Evolutionary conservation across 345 rosid genomes (phyloP).

Genomic region (Psidium friedrichsthalianum): DNA sequence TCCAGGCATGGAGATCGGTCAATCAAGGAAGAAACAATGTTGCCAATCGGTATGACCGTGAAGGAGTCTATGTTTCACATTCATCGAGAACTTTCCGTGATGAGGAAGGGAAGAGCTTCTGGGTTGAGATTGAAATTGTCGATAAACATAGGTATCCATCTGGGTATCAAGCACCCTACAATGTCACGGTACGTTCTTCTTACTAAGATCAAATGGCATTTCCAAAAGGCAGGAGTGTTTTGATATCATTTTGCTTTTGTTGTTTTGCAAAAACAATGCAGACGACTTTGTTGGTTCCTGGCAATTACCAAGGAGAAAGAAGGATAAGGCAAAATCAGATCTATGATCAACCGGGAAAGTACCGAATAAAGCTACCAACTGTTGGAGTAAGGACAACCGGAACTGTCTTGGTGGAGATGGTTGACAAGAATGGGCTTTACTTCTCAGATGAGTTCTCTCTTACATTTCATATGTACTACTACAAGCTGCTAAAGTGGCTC

Average conservation of each 20-base stretch:
- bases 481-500: conserved; percentile 94
- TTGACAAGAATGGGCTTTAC: conserved; percentile 78
- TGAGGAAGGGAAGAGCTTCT: conserved; percentile 96
- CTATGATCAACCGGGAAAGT: conserved; percentile 62
- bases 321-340: conserved; percentile 58
- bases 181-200: conserved; percentile 72
- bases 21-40: conserved; percentile 92
- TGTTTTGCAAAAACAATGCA: conserved; percentile 18
- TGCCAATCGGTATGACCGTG: conserved; percentile 57
- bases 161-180: conserved; percentile 85
- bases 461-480: conserved; percentile 96
- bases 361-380: conserved; percentile 71
- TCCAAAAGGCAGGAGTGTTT: not conserved
- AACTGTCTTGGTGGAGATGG: conserved; percentile 91
- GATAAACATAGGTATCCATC: conserved; percentile 83
- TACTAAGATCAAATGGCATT: not conserved
- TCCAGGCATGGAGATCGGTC: conserved; percentile 82
- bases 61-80: conserved; percentile 74
- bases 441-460: conserved; percentile 96
- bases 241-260: not conserved
- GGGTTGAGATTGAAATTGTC: conserved; percentile 94
- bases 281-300: conserved; percentile 89
- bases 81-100: conserved; percentile 93
- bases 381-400: conserved; percentile 93
- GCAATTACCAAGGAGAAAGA: conserved; percentile 90